Evolutionary conservation across 257 asterid genomes (phyloP), one percentile per base, ranked within the genome.

Genomic region (Perilla frutescens): DNA sequence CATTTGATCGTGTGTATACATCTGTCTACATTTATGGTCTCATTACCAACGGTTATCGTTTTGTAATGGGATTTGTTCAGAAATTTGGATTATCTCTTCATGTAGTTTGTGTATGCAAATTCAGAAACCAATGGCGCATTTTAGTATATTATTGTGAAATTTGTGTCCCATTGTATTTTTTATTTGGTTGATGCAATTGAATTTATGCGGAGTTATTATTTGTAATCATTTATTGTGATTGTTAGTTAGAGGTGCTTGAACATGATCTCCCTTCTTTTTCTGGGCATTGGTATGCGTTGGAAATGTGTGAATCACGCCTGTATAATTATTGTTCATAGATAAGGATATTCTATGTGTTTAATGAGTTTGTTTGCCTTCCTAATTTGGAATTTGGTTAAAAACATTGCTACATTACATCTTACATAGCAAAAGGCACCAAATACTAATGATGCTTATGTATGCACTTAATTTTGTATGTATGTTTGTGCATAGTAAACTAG

Each of bases 1-100:
- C 48, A 26, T 55, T 13, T 41, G 58, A 56, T 34, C 40, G 41
- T 63, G 59, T 64, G 6, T 66, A 14, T 45, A 65, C 4, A 45
- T 58, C 37, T 63, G 53, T 66, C 63, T 47, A 65, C 62, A 79
- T 74, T 74, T 70, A 74, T 63, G 64, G 64, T 54, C 71, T 70
- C 60, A 74, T 39, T 29, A 70, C 41, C 57, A 2, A 79, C 31
- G 61, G 34, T 62, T 62, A 54, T 73, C 71, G 51, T 62, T 44
- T 73, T 41, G 37, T 61, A 36, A 68, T 53, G 63, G 59, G 54
- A 68, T 74, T 40, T 26, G 36, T 62, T 7, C n/a, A 45, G 56
- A 39, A 44, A 31, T 50, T 60, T 68, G 50, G 32, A 37, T 54
- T 4, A 8, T 68, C 8, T 47, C 4, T 68, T 43, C 62, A 50